Conservation (phyloP, 2,329 filamentous ascomycete species). For the Alternaria triticina region DNA sequence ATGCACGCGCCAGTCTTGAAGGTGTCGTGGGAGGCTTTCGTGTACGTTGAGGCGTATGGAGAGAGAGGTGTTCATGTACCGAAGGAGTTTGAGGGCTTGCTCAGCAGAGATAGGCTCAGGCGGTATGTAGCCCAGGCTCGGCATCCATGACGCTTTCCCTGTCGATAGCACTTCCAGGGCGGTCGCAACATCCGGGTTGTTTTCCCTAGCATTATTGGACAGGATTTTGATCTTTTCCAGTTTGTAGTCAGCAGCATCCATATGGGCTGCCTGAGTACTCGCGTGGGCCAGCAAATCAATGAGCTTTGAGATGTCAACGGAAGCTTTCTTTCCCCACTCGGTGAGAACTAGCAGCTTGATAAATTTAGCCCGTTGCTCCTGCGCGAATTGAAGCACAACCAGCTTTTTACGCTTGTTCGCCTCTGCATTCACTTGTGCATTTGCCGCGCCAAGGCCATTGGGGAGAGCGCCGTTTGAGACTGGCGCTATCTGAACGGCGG, state of each 20-base stretch:
- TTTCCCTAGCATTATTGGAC: constrained; percentile 75
- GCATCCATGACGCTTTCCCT: constrained; percentile 77
- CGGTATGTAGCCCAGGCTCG: constrained; percentile 81
- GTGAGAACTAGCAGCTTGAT: constrained; percentile 90
- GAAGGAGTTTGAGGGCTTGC: constrained; percentile 75
- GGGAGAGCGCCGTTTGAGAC: constrained; percentile 56
- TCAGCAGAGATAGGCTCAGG: constrained; percentile 73
- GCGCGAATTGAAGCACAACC: constrained; percentile 75
- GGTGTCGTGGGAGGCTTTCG: constrained; percentile 79
- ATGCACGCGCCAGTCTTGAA: constrained; percentile 77
- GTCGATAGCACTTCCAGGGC: constrained; percentile 84
- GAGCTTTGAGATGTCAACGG: constrained; percentile 79
- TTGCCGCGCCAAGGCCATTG: constrained; percentile 48
- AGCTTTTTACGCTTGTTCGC: constrained; percentile 68
- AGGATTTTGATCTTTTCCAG: constrained; percentile 74
- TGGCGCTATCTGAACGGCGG: constrained; percentile 67
- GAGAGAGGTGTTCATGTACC: constrained; percentile 82
- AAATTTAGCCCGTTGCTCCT: constrained; percentile 82
- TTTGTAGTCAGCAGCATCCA: constrained; percentile 60
- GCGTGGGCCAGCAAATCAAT: constrained; percentile 86
- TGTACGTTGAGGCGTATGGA: constrained; percentile 84
- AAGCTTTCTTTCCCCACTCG: constrained; percentile 75
- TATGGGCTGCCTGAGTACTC: constrained; percentile 39
- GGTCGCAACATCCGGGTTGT: constrained; percentile 89
- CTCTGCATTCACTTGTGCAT: constrained; percentile 36